Evolutionary conservation across 2,329 filamentous ascomycete species (phyloP).

Genomic region (Elsinoe ampelina): DNA sequence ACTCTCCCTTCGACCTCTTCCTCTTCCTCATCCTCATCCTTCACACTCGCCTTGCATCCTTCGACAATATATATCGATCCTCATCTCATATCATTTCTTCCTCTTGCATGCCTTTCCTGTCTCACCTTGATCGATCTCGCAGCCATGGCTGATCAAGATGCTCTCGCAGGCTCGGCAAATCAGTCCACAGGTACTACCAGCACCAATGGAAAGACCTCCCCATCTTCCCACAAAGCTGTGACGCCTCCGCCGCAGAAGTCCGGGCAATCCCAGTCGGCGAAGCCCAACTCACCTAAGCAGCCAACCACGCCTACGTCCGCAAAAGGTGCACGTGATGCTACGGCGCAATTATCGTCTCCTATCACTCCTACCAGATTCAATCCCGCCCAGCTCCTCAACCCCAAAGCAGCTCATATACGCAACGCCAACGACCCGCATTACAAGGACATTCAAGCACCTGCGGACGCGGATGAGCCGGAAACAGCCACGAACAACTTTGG

Average conservation of each 20-base stretch:
- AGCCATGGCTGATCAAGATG: not conserved
- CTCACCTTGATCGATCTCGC: too few species aligned
- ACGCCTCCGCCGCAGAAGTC: not conserved
- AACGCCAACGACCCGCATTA: constrained; percentile 4
- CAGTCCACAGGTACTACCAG: not conserved
- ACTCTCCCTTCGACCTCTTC: not conserved
- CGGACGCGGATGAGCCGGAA: constrained; percentile 16
- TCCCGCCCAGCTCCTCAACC: constrained; percentile 28
- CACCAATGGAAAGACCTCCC: not conserved
- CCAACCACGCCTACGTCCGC: not conserved
- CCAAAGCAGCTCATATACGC: constrained; percentile 19
- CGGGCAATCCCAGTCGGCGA: not conserved
- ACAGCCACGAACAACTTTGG: constrained; percentile 32
- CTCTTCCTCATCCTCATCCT: not conserved
- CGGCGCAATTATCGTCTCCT: constrained; percentile 3
- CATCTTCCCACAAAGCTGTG: not conserved
- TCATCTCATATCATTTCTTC: too few species aligned
- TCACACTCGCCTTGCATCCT: not conserved
- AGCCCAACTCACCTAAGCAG: not conserved
- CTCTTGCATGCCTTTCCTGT: too few species aligned
- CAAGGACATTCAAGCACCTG: not conserved
- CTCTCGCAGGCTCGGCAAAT: not conserved
- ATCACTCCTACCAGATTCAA: constrained; percentile 19
- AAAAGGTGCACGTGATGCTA: not conserved
- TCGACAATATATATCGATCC: too few species aligned